Evolutionary conservation across 1,284 basidiomycete genomes (phyloP), one percentile per base, ranked within the genome.

Genomic region (Stereum hirsutum): DNA sequence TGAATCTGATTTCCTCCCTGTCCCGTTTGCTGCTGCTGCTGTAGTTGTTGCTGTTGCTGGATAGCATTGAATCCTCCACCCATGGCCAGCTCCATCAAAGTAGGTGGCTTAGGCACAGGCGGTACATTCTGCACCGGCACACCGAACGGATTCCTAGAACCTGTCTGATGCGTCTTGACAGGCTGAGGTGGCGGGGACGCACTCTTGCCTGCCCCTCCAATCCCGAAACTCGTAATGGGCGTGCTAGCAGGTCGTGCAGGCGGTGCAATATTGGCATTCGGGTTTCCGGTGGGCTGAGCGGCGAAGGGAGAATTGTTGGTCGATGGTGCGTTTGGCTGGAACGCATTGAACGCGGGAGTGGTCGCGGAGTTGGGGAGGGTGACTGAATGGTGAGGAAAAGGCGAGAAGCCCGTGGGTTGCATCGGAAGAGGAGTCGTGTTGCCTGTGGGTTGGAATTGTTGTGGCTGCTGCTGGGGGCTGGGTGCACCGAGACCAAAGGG

Each of bases 111-210:
- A 3, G 86, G 81, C 15, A 86, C 64, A 14, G 82, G 79, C 10
- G 86, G 82, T 34, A 74, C 64, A n/a, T 81, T 63, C 33, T 78
- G 69, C 2, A 75, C 69, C 2, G 86, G 75, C 20, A 81, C 76
- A 6, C 93, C 93, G 55, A 99, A 99, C 0, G 95, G 95, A 69
- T 99, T 99, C 54, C 82, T 83, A 2, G 89, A 90, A 15, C 95
- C 94, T 1, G 95, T 99, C 61, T 87, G 81, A 60, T 98, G 94
- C 5, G 91, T 74, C 54, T 80, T 78, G n/a, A 98, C 74, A 20
- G 75, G 70, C 46, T 77, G 72, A 1, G 68, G 64, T 5, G 65
- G 53, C 11, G 75, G 68, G 6, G 71, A 68, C 5, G 68, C 67
- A 7, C 58, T 46, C 8, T 60, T 54, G 30, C 34, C 32, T 21